Base-by-base conservation (phyloP, 768 basidiomycete genomes). In the Tricholomella constricta region DNA sequence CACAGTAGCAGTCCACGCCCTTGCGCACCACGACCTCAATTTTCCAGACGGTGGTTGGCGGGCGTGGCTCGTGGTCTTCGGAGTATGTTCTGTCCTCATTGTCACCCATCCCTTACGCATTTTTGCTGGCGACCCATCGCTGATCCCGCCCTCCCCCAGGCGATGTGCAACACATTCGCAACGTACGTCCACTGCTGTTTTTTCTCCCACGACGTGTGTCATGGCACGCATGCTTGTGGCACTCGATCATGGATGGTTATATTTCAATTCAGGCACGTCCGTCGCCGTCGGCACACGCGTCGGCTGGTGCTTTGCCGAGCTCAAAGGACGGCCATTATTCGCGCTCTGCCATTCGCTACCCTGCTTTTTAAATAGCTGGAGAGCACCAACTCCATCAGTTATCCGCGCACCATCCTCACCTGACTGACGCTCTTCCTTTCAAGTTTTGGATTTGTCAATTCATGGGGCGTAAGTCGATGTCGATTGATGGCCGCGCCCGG, bases 391-490 rank as follows among this genome's bases (percentile, higher is more conserved):
- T 42, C 17, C 11, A 37, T n/a, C n/a, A n/a, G n/a, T n/a, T n/a
- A n/a, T n/a, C n/a, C n/a, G n/a, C n/a, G n/a, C n/a, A n/a, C n/a
- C n/a, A n/a, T n/a, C n/a, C n/a, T n/a, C n/a, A n/a, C n/a, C n/a
- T 45, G 26, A 45, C 31, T 32, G 19, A 32, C 11, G 25, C 29
- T 14, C 40, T 35, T 17, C 12, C 8, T 12, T 20, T 19, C 11
- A 79, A n/a, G 77, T 31, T 84, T 88, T 65, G 89, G 89, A 22
- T 84, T 83, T 54, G 81, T 88, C 3, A 89, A 88, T 58, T 79
- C 85, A 0, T 89, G 86, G 86, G 88, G 89, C 44, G 88, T 86
- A 61, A 69, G 81, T 74, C 8, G 46, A 6, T 20, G 4, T 7
- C 2, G 6, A 19, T 25, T 25, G 19, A 12, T 48, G 29, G 34